phyloP scores from a whole-genome alignment of 352 stramenopile genomes.

The Globisporangium cederbergense region DNA sequence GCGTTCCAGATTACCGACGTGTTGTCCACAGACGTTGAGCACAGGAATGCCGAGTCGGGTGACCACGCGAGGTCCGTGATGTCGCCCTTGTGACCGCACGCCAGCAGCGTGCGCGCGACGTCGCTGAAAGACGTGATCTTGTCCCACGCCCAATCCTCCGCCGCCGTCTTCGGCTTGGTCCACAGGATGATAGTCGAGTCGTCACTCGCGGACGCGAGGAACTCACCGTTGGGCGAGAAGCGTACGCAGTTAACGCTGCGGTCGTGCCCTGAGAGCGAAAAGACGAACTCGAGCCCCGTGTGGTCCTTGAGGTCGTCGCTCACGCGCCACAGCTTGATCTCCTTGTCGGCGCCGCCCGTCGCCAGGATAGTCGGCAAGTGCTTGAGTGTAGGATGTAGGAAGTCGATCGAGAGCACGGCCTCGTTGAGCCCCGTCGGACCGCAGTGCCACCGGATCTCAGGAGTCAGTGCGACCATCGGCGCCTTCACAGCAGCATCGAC shows the following conservation, averaged over 20 bases:
- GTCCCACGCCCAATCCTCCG: conserved; percentile 70
- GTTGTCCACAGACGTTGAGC: conserved; percentile 92
- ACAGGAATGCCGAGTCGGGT: conserved; percentile 87
- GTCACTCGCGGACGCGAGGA: conserved; percentile 86
- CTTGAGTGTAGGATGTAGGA: conserved; percentile 30
- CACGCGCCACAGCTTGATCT: conserved; percentile 86
- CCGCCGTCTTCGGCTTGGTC: conserved; percentile 69
- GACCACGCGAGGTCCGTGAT: conserved; percentile 93
- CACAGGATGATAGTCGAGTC: conserved; percentile 88
- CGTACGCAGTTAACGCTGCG: conserved; percentile 89
- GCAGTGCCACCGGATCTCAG: conserved; percentile 86
- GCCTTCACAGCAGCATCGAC: neutral
- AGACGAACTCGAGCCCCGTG: conserved; percentile 64
- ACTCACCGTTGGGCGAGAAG: conserved; percentile 87
- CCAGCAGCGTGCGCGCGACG: conserved; percentile 69
- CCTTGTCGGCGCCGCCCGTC: conserved; percentile 85
- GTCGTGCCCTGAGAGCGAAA: conserved; percentile 85
- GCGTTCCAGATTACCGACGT: conserved; percentile 88
- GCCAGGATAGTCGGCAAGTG: conserved; percentile 38
- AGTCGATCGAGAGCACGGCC: conserved; percentile 81
- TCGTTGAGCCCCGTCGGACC: conserved; percentile 87
- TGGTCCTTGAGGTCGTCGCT: conserved; percentile 29
- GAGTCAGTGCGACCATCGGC: conserved; percentile 60
- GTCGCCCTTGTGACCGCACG: conserved; percentile 84
- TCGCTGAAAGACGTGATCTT: conserved; percentile 77